Evolutionary conservation across 202 grass and related monocot genomes (phyloP).

Genomic region (Dendrocalamus latiflorus): DNA sequence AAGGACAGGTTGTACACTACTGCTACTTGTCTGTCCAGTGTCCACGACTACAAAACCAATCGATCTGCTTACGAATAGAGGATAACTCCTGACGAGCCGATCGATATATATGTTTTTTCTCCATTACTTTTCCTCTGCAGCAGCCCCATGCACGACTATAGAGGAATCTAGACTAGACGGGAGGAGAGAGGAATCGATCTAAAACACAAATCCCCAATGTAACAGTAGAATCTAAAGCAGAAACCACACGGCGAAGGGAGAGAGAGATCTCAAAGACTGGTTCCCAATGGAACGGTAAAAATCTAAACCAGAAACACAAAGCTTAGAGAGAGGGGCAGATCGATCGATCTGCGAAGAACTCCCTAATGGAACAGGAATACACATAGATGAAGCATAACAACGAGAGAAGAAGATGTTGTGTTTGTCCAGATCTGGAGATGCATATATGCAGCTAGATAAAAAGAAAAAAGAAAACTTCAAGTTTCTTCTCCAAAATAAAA

Average conservation of each 20-base stretch:
- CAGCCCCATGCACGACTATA: background rate
- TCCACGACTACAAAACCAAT: background rate
- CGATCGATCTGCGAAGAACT: background rate
- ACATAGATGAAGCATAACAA: background rate
- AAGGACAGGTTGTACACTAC: too few relatives aligned
- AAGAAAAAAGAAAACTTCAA: background rate
- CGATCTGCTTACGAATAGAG: background rate
- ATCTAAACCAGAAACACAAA: background rate
- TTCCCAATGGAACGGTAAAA: slow-evolving; percentile 38
- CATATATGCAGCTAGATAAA: background rate
- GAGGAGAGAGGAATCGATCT: background rate
- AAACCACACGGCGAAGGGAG: background rate
- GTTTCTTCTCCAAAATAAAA: background rate
- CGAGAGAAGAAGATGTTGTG: background rate
- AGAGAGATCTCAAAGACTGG: background rate
- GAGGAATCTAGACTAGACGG: slow-evolving; percentile 23
- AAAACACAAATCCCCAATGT: slow-evolving; percentile 20
- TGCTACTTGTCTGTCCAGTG: too few relatives aligned
- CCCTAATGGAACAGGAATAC: background rate
- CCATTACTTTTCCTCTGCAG: background rate
- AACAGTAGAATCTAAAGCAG: slow-evolving; percentile 29
- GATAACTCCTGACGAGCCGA: slow-evolving; percentile 29
- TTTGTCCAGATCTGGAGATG: slow-evolving; percentile 22
- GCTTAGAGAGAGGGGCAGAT: background rate
- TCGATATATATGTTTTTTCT: background rate